Percentiles rank a stretch among this genome's conserved stretches.
Conservation (phyloP, 2,329 filamentous ascomycete species). For the Fusarium dlaminii region DNA sequence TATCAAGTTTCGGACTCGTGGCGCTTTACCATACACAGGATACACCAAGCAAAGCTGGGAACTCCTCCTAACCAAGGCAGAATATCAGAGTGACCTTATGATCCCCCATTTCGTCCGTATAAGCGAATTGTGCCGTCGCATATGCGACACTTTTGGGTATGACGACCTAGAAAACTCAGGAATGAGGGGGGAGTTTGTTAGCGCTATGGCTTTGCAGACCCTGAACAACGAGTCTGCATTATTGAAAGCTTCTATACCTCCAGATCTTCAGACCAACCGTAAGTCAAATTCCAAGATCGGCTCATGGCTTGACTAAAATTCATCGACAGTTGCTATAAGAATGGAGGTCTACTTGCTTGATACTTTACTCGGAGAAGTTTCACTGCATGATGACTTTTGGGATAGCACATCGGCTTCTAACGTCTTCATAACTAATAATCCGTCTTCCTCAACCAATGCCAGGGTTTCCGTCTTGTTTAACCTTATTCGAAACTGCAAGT, state of each 20-base stretch:
- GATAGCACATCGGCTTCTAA: not conserved
- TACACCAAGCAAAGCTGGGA: constrained; percentile 14
- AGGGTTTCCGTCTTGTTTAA: not conserved
- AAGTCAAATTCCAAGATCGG: fast-evolving
- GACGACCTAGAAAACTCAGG: constrained; percentile 9
- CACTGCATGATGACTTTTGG: constrained; percentile 17
- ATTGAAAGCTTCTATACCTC: not conserved
- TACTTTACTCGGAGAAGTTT: constrained; percentile 5
- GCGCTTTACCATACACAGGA: not conserved
- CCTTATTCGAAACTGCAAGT: constrained; percentile 1
- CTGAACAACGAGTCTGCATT: not conserved
- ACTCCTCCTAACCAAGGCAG: not conserved
- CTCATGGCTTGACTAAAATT: too few relatives aligned
- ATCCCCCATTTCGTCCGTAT: not conserved
- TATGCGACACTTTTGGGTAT: constrained; percentile 10
- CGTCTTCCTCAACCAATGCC: not conserved
- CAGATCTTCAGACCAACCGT: not conserved
- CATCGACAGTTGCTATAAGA: not conserved
- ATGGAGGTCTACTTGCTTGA: constrained; percentile 4
- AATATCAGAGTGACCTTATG: not conserved
- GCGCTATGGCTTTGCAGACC: constrained; percentile 11
- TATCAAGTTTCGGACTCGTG: constrained; percentile 9
- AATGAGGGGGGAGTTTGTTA: constrained; percentile 3
- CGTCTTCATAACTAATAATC: not conserved
- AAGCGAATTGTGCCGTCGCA: not conserved